Percentiles rank a stretch among this genome's conserved stretches.
Evolutionary conservation across 768 basidiomycete genomes (phyloP).

Genomic region (Aureoboletus auriporus): DNA sequence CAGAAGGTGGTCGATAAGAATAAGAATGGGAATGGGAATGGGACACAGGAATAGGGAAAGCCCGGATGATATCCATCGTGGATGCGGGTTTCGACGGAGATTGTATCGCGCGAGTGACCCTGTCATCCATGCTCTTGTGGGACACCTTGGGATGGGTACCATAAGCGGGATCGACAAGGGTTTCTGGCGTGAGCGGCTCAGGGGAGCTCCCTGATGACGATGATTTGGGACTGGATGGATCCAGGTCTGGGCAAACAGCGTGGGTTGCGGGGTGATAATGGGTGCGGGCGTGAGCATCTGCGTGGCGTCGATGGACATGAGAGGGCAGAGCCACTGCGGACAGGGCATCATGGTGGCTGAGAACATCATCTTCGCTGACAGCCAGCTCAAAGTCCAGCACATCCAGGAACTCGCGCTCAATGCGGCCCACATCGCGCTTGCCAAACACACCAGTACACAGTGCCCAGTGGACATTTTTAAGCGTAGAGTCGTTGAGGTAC

Average conservation of each 20-base stretch:
- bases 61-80: constrained; percentile 41
- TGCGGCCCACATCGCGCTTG: constrained; percentile 75
- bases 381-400: constrained; percentile 74
- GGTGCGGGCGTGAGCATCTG: constrained; percentile 19
- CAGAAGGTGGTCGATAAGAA: constrained; percentile 13
- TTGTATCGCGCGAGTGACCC: constrained; percentile 26
- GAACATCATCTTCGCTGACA: constrained; percentile 60
- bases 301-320: constrained; percentile 25
- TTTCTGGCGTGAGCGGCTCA: constrained; percentile 30
- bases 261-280: constrained; percentile 18
- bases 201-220: constrained; percentile 34
- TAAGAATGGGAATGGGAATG: constrained; percentile 22
- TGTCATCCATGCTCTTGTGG: constrained; percentile 24
- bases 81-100: constrained; percentile 24
- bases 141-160: constrained; percentile 21
- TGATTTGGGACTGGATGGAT: constrained; percentile 38
- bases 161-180: constrained; percentile 19
- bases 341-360: constrained; percentile 40
- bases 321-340: constrained; percentile 25
- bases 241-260: constrained; percentile 38
- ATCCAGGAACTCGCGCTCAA: constrained; percentile 78
- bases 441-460: constrained; percentile 81
- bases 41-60: constrained; percentile 46
- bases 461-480: constrained; percentile 91
- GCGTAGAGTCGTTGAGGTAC: constrained; percentile 85